Evolutionary conservation across 225 moss, liverwort and hornwort species (phyloP).

Genomic region (Physcomitrium patens): DNA sequence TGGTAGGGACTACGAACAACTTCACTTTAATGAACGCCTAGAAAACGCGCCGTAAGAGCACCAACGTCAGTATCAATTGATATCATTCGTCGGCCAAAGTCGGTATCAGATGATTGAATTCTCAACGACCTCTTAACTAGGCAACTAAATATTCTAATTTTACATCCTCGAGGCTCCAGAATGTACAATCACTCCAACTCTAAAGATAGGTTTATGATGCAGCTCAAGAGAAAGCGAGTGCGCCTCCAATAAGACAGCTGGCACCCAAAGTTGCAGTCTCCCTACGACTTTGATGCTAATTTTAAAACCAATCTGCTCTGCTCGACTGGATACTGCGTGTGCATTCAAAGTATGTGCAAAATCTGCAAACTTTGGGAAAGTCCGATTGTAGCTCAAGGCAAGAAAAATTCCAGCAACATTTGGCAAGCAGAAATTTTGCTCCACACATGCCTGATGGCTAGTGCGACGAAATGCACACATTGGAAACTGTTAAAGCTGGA

Average conservation of each 20-base stretch:
- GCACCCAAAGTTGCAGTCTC: constrained; percentile 3
- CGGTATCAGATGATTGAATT: neutral
- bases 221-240: neutral
- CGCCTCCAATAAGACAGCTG: constrained; percentile 1
- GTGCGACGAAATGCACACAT: neutral
- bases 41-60: neutral
- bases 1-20: neutral
- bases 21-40: neutral
- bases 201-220: neutral
- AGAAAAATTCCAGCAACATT: neutral
- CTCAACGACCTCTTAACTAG: neutral
- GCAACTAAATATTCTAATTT: neutral
- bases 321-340: neutral
- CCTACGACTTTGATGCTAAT: neutral
- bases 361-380: neutral
- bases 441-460: constrained; percentile 25
- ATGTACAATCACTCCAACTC: neutral
- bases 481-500: neutral
- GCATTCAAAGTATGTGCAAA: neutral
- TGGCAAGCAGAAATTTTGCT: neutral
- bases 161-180: neutral
- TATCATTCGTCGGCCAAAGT: neutral
- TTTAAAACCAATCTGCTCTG: neutral
- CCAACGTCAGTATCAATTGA: neutral
- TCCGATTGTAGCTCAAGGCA: neutral